phyloP scores from a whole-genome alignment of 2,329 filamentous ascomycete species.

The Neophaeococcomyces mojaviensis region DNA sequence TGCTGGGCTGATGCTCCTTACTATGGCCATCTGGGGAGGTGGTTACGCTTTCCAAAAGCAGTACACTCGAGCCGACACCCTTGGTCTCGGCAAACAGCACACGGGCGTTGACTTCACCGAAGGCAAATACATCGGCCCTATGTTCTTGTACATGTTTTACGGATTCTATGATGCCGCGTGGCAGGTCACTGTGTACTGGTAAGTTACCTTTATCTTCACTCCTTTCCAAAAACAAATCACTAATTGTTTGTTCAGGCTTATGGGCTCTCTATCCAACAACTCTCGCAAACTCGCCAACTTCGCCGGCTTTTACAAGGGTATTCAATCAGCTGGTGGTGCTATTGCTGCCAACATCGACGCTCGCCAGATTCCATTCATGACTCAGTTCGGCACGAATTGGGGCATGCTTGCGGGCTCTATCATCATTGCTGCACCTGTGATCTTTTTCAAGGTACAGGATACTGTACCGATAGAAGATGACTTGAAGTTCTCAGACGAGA shows the following conservation, averaged over 20 bases:
- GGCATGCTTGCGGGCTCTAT: slow-evolving; percentile 66
- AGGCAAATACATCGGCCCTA: slow-evolving; percentile 63
- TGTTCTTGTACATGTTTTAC: slow-evolving; percentile 88
- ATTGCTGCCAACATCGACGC: slow-evolving; percentile 36
- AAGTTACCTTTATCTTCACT: slow-evolving; percentile 20
- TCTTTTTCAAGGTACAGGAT: slow-evolving; percentile 72
- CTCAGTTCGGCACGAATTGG: slow-evolving; percentile 70
- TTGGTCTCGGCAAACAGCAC: slow-evolving; percentile 20
- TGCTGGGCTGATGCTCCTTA: slow-evolving; percentile 56
- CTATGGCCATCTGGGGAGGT: slow-evolving; percentile 73
- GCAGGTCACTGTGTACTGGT: slow-evolving; percentile 89
- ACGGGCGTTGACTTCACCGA: slow-evolving; percentile 56
- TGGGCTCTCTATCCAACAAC: slow-evolving; percentile 90
- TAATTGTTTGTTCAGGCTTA: slow-evolving; percentile 64
- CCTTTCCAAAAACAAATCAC: background rate
- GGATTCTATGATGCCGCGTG: slow-evolving; percentile 83
- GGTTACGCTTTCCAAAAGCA: slow-evolving; percentile 68
- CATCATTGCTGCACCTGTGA: slow-evolving; percentile 68
- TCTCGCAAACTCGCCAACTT: slow-evolving; percentile 86
- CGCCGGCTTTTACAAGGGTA: slow-evolving; percentile 81
- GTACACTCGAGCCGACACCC: slow-evolving; percentile 42
- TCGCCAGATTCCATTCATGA: slow-evolving; percentile 48
- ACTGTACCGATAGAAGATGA: slow-evolving; percentile 76
- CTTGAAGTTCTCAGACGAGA: slow-evolving; percentile 78
- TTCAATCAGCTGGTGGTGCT: slow-evolving; percentile 79